A percentile compares a stretch with the other conserved stretches of the same genome.
Conservation (phyloP, 495 filamentous ascomycete genomes). For the Aspergillus bridgeri region DNA sequence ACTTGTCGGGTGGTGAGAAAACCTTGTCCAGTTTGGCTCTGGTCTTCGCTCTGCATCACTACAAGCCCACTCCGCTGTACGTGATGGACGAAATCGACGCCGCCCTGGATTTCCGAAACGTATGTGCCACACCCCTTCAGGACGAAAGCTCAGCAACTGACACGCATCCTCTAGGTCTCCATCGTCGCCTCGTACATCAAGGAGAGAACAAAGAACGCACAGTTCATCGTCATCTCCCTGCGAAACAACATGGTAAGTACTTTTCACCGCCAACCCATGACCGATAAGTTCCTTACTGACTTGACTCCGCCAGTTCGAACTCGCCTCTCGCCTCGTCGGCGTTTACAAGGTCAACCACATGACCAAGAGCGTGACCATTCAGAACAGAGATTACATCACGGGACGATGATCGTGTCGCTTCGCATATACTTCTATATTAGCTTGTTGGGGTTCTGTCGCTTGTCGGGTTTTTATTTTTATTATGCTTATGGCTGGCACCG, state of each 20-base stretch:
- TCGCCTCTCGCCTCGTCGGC: conserved; percentile 86
- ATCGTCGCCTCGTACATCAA: conserved; percentile 99
- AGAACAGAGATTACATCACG: conserved; percentile 80
- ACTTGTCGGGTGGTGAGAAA: conserved; percentile 94
- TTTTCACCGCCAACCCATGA: too few relatives aligned
- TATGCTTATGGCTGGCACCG: neutral
- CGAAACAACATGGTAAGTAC: conserved; percentile 85
- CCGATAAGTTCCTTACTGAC: neutral
- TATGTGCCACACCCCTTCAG: conserved; percentile 44
- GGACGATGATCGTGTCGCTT: conserved; percentile 39
- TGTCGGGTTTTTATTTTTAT: conserved; percentile 4
- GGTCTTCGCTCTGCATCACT: conserved; percentile 96
- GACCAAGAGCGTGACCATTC: conserved; percentile 96
- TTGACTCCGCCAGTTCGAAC: conserved; percentile 62
- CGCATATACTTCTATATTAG: neutral
- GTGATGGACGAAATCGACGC: conserved; percentile 99
- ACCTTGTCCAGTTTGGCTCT: conserved; percentile 89
- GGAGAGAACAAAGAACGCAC: conserved; percentile 96
- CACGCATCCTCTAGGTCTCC: conserved; percentile 64
- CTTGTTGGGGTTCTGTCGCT: neutral
- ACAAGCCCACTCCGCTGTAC: conserved; percentile 95
- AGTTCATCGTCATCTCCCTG: conserved; percentile 97
- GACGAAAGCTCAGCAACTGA: conserved; percentile 4
- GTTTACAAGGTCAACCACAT: conserved; percentile 99
- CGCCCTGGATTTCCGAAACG: conserved; percentile 94